A percentile compares a stretch with the other conserved stretches of the same genome.
phyloP scores from a whole-genome alignment of 805 yeast genomes.

The Schizosaccharomyces japonicus region DNA sequence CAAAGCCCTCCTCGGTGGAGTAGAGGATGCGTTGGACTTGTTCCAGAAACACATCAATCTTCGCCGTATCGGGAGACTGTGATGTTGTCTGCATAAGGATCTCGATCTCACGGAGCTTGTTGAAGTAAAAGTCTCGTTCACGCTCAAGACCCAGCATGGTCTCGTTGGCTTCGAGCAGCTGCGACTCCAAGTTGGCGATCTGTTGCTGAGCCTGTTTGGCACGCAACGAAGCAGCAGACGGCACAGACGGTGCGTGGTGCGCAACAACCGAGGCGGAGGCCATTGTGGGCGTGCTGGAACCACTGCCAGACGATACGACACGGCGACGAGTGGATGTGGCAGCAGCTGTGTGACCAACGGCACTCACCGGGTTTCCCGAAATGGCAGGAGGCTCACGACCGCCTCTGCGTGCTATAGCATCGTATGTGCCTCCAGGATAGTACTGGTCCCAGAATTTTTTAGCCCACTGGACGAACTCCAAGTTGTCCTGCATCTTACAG shows the following conservation, averaged over 20 bases:
- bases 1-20: constrained; percentile 66
- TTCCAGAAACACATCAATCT: constrained; percentile 25
- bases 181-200: constrained; percentile 23
- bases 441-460: constrained; percentile 59
- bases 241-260: constrained; percentile 11
- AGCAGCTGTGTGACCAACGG: constrained; percentile 3
- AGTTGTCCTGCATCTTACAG: constrained; percentile 79
- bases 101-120: constrained; percentile 73
- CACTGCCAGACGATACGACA: constrained; percentile 5
- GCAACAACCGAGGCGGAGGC: constrained; percentile 9
- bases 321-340: constrained; percentile 7
- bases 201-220: constrained; percentile 20
- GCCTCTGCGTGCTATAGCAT: constrained; percentile 37
- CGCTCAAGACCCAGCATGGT: constrained; percentile 41
- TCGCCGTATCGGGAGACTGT: constrained; percentile 25
- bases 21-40: constrained; percentile 58
- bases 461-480: constrained; percentile 86
- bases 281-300: constrained; percentile 6
- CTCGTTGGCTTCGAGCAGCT: constrained; percentile 31
- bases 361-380: constrained; percentile 3
- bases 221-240: constrained; percentile 16
- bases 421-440: constrained; percentile 45
- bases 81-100: constrained; percentile 30
- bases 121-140: constrained; percentile 76
- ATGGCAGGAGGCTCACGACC: constrained; percentile 11